phyloP scores from a whole-genome alignment of 495 filamentous ascomycete species.

The Trichodelitschia bisporula region DNA sequence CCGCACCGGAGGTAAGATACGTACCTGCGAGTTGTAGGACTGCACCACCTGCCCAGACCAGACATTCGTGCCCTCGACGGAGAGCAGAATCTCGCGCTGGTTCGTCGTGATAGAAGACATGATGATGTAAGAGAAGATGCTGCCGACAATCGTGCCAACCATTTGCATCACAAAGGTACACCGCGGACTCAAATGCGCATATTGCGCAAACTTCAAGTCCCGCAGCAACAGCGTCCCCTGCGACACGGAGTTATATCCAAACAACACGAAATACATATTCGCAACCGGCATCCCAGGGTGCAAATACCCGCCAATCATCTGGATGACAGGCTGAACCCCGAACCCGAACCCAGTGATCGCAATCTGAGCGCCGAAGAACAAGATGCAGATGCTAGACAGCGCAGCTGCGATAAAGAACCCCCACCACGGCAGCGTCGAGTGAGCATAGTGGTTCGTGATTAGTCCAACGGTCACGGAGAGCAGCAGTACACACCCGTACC shows the following conservation, averaged over 20 bases:
- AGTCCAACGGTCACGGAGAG: slow-evolving; percentile 25
- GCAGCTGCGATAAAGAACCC: slow-evolving; percentile 25
- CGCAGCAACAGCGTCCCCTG: slow-evolving; percentile 15
- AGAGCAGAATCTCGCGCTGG: slow-evolving; percentile 16
- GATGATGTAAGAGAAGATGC: slow-evolving; percentile 23
- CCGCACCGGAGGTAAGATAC: no score
- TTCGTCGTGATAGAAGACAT: slow-evolving; percentile 17
- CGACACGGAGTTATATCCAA: slow-evolving; percentile 19
- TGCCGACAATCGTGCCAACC: slow-evolving; percentile 22
- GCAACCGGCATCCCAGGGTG: slow-evolving; percentile 21
- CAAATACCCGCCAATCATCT: slow-evolving; percentile 19
- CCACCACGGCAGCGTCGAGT: slow-evolving; percentile 25
- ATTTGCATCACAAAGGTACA: slow-evolving; percentile 22
- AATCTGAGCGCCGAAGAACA: slow-evolving; percentile 16
- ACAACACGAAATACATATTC: slow-evolving; percentile 15
- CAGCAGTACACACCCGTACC: slow-evolving; percentile 24
- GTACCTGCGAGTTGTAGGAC: slow-evolving; percentile 13
- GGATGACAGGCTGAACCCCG: slow-evolving; percentile 13
- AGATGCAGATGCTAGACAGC: slow-evolving; percentile 13
- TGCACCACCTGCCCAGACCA: slow-evolving; percentile 27
- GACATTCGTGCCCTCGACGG: slow-evolving; percentile 19
- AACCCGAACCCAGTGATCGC: slow-evolving; percentile 19
- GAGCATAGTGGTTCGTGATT: slow-evolving; percentile 20
- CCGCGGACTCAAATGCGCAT: slow-evolving; percentile 15
- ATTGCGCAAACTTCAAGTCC: slow-evolving; percentile 20